phyloP scores from a whole-genome alignment of 192 early-diverging fungal species.

The Entomortierella lignicola region DNA sequence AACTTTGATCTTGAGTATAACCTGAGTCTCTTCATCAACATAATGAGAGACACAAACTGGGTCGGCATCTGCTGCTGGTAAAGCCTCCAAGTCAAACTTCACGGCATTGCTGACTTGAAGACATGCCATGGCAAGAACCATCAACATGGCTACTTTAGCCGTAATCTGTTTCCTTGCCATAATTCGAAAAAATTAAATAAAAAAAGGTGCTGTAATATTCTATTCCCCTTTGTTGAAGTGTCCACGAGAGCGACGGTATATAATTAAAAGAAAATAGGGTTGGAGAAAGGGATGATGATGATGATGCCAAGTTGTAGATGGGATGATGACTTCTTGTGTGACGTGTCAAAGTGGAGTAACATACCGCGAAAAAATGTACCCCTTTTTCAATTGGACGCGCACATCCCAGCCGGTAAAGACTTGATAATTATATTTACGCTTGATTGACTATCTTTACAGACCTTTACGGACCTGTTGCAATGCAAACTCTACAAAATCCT shows the following conservation, averaged over 20 bases:
- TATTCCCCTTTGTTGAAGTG: neutral
- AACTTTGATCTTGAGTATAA: conserved; percentile 74
- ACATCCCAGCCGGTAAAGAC: no score
- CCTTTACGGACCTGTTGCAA: conserved; percentile 29
- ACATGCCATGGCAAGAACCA: conserved; percentile 33
- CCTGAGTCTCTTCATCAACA: conserved; percentile 75
- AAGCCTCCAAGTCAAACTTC: conserved; percentile 84
- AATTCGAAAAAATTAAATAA: no score
- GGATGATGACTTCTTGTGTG: neutral
- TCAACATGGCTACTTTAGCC: conserved; percentile 23
- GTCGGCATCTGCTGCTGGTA: conserved; percentile 46
- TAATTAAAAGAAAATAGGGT: neutral
- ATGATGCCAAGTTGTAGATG: neutral
- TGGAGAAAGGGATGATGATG: neutral
- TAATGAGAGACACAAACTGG: conserved; percentile 84
- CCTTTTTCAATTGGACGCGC: no score
- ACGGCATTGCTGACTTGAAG: conserved; percentile 61
- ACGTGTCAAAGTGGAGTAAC: conserved; percentile 1
- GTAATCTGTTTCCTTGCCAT: conserved; percentile 33
- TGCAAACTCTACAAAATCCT: conserved; percentile 48
- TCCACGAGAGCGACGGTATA: neutral
- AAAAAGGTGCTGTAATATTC: no score
- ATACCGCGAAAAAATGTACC: no score
- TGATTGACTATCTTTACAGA: conserved; percentile 1
- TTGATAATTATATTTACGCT: neutral